Conservation (phyloP, 2,329 filamentous ascomycete genomes). For the Penicillium sp. region DNA sequence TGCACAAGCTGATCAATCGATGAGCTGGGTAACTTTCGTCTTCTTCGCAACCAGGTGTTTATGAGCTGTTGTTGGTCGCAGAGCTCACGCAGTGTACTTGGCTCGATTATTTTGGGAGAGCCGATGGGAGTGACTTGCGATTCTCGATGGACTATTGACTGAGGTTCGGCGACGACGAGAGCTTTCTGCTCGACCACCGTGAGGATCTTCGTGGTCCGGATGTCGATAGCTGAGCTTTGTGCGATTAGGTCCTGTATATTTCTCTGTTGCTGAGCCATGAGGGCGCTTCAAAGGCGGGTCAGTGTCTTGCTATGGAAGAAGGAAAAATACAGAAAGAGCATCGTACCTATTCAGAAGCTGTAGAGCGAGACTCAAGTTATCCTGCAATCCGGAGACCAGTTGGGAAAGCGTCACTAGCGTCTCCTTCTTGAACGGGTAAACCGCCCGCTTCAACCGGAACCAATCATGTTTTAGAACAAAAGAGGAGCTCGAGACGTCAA, state of each 20-base stretch:
- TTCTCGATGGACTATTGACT: neutral
- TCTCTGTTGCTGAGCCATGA: neutral
- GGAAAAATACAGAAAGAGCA: neutral
- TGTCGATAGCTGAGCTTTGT: neutral
- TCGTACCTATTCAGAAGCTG: neutral
- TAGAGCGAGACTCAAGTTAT: neutral
- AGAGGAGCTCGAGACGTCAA: neutral
- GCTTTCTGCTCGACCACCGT: neutral
- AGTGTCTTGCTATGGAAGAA: neutral
- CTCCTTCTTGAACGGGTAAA: constrained; percentile 2
- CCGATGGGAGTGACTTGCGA: too few relatives aligned
- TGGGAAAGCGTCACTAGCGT: neutral
- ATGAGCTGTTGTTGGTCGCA: neutral
- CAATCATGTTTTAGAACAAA: neutral
- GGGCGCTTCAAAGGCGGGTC: neutral
- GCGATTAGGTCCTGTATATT: neutral
- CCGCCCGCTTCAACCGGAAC: neutral
- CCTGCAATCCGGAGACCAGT: neutral
- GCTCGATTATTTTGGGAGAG: neutral
- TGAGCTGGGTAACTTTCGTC: neutral
- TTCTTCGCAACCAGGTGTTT: neutral
- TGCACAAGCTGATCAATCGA: neutral
- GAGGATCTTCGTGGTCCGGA: neutral
- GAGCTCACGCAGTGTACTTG: neutral
- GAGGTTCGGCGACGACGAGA: neutral